A percentile compares a stretch with the other conserved stretches of the same genome.
Evolutionary conservation across 257 asterid species (phyloP).

Genomic region (Solanum sitiens): DNA sequence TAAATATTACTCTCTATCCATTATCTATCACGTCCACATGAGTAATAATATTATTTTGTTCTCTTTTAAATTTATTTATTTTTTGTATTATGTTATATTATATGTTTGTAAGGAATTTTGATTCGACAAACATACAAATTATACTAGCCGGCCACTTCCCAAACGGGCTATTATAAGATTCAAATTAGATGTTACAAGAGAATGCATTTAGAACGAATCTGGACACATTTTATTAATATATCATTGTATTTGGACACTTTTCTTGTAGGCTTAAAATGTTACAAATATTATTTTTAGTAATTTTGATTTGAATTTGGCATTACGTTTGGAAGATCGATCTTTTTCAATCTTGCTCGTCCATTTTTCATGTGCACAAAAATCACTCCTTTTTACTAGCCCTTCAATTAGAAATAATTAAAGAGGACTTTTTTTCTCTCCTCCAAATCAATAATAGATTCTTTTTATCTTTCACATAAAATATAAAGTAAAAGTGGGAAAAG

Average conservation of each 20-base stretch:
- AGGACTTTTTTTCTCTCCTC: neutral
- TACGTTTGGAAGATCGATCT: neutral
- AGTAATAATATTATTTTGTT: too few relatives aligned
- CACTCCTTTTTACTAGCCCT: neutral
- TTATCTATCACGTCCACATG: too few relatives aligned
- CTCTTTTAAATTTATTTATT: too few relatives aligned
- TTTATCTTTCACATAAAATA: neutral
- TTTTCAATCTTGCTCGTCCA: neutral
- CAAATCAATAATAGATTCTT: neutral
- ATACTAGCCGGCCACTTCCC: neutral
- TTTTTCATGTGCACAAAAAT: neutral
- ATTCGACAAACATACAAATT: neutral
- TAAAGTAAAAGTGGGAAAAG: neutral
- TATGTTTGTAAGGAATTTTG: neutral
- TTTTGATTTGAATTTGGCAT: neutral
- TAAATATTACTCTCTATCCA: neutral
- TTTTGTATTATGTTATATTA: too few relatives aligned
- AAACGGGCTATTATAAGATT: neutral
- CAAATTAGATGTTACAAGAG: neutral
- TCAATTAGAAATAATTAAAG: too few relatives aligned
- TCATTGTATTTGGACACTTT: neutral
- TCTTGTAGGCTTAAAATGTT: neutral
- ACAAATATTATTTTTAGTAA: neutral
- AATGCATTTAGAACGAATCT: neutral
- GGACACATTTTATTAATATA: neutral